Evolutionary conservation across 129 eudicot species (phyloP), one percentile per base, ranked within the genome.

Genomic region (Chrysanthemum lavandulifolium): DNA sequence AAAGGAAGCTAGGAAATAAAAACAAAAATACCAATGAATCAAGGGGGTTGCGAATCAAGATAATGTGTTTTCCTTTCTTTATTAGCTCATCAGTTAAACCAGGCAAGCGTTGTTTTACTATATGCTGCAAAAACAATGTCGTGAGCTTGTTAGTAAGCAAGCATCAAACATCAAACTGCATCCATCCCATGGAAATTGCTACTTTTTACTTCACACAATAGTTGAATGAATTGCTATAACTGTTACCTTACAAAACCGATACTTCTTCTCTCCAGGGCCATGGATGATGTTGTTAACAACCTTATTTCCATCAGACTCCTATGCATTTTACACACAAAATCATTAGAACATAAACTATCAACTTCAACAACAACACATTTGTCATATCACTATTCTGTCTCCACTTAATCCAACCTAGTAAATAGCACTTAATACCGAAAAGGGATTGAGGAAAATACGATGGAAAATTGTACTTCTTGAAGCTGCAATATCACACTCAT

Each of bases 301-400:
- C 74, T 90, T 90, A 72, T 88, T 89, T 51, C 99, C 99, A 84
- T 94, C 96, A 47, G 91, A 72, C 69, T 90, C 96, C 99, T 94
- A 72, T 29, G 87, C 68, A 84, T 79, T 61, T 25, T 67, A 82
- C 50, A 61, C 77, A 13, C 12, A 54, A 29, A 50, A 31, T 4
- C 36, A 31, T 31, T 31, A 31, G 36, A 31, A 31, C 36, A 31
- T 31, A 31, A 31, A 4, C 36, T 31, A 4, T 31, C 6, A 5
- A 3, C 36, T 31, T 31, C 36, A 31, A 31, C 36, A 31, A 31
- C 4, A 31, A 31, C 36, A 31, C 36, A 31, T 31, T 3, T 31
- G 36, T 31, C 36, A 31, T 31, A 31, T 31, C 36, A 31, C 0
- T 31, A 31, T 31, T 31, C 36, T 31, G 36, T 31, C 36, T 31